Conservation (phyloP, 2,329 filamentous ascomycete species). For the Trichoderma arundinaceum region DNA sequence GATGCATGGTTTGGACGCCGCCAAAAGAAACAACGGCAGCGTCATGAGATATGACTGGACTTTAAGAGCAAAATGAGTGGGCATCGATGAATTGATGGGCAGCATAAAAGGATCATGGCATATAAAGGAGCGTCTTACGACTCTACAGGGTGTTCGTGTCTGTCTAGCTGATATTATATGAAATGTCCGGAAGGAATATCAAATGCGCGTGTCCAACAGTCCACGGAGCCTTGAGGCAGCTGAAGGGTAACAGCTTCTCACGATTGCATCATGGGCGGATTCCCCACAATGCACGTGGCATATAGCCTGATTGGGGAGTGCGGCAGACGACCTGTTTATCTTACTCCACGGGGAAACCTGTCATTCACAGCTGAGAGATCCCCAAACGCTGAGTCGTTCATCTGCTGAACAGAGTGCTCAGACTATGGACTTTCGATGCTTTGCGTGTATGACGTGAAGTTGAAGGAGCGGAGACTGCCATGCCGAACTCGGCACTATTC, state of each 20-base stretch:
- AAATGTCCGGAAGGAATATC: no score
- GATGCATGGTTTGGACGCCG: constrained; percentile 43
- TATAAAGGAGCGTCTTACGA: no score
- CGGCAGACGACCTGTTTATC: constrained; percentile 3
- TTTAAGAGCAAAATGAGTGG: not conserved
- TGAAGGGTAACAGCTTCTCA: constrained; percentile 11
- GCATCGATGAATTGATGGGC: no score
- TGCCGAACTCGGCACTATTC: not conserved
- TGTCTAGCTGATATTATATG: not conserved
- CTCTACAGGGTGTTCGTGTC: no score
- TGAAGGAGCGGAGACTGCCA: not conserved
- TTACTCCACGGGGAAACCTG: not conserved
- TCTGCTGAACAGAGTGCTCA: not conserved
- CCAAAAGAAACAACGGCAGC: not conserved
- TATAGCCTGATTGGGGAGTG: constrained; percentile 30
- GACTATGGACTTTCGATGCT: no score
- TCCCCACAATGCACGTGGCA: constrained; percentile 32
- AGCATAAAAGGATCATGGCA: no score
- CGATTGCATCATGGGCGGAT: constrained; percentile 26
- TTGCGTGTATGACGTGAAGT: not conserved
- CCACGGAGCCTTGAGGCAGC: not conserved
- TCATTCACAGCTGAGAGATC: not conserved
- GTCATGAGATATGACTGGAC: not conserved
- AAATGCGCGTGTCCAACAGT: no score
- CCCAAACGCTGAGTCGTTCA: not conserved